Conservation (phyloP, 164 flowering plant species). For the Vitis riparia region DNA sequence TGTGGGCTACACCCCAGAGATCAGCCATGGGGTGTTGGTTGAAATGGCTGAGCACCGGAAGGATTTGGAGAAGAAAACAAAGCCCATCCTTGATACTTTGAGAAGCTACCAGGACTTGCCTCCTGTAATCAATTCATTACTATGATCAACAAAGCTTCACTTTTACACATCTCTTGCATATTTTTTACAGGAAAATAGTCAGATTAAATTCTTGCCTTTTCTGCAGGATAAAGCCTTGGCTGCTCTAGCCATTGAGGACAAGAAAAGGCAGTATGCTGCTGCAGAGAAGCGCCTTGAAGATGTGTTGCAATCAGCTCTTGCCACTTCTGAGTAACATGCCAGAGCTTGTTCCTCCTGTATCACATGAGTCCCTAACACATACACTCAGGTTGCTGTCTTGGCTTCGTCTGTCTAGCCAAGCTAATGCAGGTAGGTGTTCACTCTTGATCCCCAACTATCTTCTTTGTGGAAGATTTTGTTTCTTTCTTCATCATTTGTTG, state of each 20-base stretch:
- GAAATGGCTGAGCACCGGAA: slow-evolving; percentile 88
- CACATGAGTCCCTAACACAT: background rate
- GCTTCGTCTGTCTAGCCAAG: too few species aligned
- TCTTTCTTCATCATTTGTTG: too few species aligned
- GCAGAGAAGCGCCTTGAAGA: slow-evolving; percentile 94
- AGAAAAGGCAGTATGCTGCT: slow-evolving; percentile 83
- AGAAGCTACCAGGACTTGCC: slow-evolving; percentile 98
- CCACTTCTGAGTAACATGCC: slow-evolving; percentile 30
- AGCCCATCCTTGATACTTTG: slow-evolving; percentile 84
- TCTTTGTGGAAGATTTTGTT: too few species aligned
- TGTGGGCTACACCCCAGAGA: slow-evolving; percentile 82
- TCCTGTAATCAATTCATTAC: slow-evolving; percentile 51
- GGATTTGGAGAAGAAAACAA: slow-evolving; percentile 92
- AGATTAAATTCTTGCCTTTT: background rate
- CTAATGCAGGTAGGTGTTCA: too few species aligned
- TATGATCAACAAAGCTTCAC: background rate
- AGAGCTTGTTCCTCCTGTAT: background rate
- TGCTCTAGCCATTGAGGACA: slow-evolving; percentile 90
- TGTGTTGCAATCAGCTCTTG: slow-evolving; percentile 84
- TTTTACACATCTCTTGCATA: too few species aligned
- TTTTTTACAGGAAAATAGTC: too few species aligned
- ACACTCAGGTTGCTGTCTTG: too few species aligned
- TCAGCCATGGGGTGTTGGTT: slow-evolving; percentile 86
- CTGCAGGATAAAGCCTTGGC: slow-evolving; percentile 91
- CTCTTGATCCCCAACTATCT: too few species aligned